Evolutionary conservation across 2,329 filamentous ascomycete species (phyloP), one percentile per base, ranked within the genome.

Genomic region (Aureobasidium sp.): DNA sequence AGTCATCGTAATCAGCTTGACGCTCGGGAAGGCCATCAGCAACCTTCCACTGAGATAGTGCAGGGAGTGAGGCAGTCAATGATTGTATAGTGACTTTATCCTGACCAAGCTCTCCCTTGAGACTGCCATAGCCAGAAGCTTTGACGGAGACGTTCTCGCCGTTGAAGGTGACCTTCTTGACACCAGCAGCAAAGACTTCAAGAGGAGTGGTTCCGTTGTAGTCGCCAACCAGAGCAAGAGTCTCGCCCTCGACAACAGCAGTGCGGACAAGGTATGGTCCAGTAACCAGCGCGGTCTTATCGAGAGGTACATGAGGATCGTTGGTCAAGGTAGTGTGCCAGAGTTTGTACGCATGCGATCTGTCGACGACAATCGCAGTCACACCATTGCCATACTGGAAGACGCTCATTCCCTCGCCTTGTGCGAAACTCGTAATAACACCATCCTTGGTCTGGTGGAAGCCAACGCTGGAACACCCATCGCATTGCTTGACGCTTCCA

Each of bases 261-360:
- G 66, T 65, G 4, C 74, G 71, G 17, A 76, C 73, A 1, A 75
- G 69, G 62, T 77, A 76, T 15, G 75, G 74, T 0, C 74, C 74
- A 38, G 72, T 67, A 0, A 76, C 72, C 15, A 77, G 67, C 2
- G 75, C 68, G 21, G 60, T 62, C 40, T 53, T 27, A 13, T 62
- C 47, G 5, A 78, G 73, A 2, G 69, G 68, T 0, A 77, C 75
- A 46, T 75, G 68, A 0, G 81, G 81, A 60, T 78, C 72, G 1
- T 65, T 67, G 0, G 76, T 77, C 10, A 82, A 71, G 1, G 77
- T 71, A 3, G 81, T 77, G 2, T 81, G 81, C 72, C 79, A 84
- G 66, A 84, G 81, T 6, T 77, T 79, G 77, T 79, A 84, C 1
- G 80, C 82, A 0, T 80, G 77, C 10, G 74, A 68, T 29, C 77